Conservation (phyloP, 2,329 filamentous ascomycete genomes). For the Ramularia endophylla region DNA sequence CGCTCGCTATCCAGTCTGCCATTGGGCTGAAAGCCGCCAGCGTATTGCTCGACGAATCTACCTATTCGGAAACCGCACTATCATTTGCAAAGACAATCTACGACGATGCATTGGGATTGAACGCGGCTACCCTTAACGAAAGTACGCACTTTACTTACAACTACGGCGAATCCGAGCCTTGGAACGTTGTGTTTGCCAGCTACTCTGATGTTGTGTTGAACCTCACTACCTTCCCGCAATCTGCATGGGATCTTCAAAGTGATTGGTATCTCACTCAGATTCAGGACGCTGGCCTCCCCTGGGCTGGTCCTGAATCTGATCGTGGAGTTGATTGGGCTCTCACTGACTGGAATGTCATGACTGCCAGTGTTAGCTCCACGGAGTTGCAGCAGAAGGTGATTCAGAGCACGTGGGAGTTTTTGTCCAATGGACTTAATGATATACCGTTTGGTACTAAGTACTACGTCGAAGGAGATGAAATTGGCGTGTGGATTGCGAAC, state of each 20-base stretch:
- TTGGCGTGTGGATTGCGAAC: conserved; percentile 21
- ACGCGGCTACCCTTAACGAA: conserved; percentile 15
- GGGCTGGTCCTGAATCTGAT: conserved; percentile 17
- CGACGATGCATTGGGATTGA: conserved; percentile 18
- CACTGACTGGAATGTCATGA: conserved; percentile 24
- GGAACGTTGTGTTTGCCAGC: conserved; percentile 47
- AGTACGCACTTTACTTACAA: conserved; percentile 40
- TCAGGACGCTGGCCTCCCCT: conserved; percentile 16
- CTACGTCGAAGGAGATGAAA: conserved; percentile 12
- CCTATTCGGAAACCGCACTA: conserved; percentile 32
- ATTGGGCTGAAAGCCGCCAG: conserved; percentile 38
- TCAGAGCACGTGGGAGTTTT: conserved; percentile 20
- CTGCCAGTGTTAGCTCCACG: conserved; percentile 15
- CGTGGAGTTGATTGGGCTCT: conserved; percentile 22
- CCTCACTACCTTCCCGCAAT: conserved; percentile 34
- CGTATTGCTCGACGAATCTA: conserved; percentile 38
- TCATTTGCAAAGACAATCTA: conserved; percentile 19
- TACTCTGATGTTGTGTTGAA: conserved; percentile 44
- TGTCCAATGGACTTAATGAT: conserved; percentile 19
- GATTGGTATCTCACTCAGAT: conserved; percentile 20
- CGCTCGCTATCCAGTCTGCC: conserved; percentile 24
- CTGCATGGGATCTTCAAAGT: conserved; percentile 21
- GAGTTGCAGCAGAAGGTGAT: conserved; percentile 17
- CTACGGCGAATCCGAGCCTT: conserved; percentile 33
- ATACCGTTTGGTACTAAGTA: conserved; percentile 28